Percentiles rank a stretch among this genome's conserved stretches.
Evolutionary conservation across 768 basidiomycete species (phyloP).

Genomic region (Lenzites betulinus): DNA sequence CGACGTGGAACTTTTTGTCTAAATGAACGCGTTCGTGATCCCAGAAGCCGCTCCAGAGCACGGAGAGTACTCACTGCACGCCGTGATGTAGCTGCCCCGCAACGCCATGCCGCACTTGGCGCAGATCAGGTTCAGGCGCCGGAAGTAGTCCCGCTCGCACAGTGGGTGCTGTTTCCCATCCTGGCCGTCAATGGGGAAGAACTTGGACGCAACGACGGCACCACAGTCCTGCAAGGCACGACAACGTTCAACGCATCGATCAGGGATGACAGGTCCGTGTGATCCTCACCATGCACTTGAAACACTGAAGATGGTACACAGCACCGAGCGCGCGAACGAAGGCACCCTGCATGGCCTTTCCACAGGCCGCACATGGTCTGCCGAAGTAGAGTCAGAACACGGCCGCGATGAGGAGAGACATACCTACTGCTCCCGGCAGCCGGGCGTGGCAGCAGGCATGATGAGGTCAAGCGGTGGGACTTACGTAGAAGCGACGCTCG

Average conservation of each 20-base stretch:
- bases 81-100: constrained; percentile 97
- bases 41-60: background rate
- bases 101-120: constrained; percentile 94
- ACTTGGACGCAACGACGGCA: constrained; percentile 95
- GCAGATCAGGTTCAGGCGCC: constrained; percentile 93
- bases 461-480: constrained; percentile 31
- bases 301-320: constrained; percentile 96
- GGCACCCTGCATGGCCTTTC: constrained; percentile 86
- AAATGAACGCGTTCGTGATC: constrained; percentile 15
- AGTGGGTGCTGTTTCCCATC: constrained; percentile 89
- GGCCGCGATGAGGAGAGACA: constrained; percentile 14
- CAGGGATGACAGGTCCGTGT: constrained; percentile 5
- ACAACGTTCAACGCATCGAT: constrained; percentile 19
- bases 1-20: constrained; percentile 99
- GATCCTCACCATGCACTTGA: constrained; percentile 87
- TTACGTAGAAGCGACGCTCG: constrained; percentile 62
- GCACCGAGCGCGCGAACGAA: constrained; percentile 94
- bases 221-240: constrained; percentile 76
- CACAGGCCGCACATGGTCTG: constrained; percentile 77
- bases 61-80: constrained; percentile 75
- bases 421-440: background rate
- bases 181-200: constrained; percentile 95
- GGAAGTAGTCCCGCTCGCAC: constrained; percentile 99
- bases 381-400: constrained; percentile 12
- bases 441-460: background rate